These are phyloP conservation scores for Achaetomium macrosporum DNA, from an alignment of 2,329 filamentous ascomycete genomes.

Conservation along the genomic window DNA sequence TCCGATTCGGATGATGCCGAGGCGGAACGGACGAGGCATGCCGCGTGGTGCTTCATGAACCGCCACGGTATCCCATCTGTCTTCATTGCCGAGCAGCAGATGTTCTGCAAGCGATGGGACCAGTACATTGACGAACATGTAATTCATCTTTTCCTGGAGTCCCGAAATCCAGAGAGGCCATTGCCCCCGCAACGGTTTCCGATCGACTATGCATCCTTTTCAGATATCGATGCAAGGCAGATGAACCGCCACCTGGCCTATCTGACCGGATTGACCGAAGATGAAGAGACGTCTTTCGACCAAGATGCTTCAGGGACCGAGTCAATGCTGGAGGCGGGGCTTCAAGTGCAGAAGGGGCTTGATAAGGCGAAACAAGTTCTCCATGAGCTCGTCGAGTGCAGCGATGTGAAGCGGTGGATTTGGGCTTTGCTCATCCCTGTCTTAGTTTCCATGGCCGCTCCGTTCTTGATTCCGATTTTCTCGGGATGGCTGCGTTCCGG, in stretches of 20 bases:
- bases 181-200: conserved; percentile 38
- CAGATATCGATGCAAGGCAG: conserved; percentile 46
- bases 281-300: conserved; percentile 9
- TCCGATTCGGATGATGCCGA: conserved; percentile 38
- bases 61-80: conserved; percentile 43
- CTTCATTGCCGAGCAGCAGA: conserved; percentile 41
- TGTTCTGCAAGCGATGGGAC: conserved; percentile 33
- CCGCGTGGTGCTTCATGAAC: conserved; percentile 42
- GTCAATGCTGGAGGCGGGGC: not conserved
- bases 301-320: not conserved
- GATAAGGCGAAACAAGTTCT: not conserved
- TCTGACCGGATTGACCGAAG: conserved; percentile 36
- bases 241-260: conserved; percentile 50
- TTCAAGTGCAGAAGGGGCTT: not conserved
- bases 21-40: conserved; percentile 34
- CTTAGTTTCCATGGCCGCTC: conserved; percentile 8
- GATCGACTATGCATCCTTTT: conserved; percentile 44
- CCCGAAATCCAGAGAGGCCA: conserved; percentile 32
- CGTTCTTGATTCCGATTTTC: conserved; percentile 9
- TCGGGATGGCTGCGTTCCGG: not conserved
- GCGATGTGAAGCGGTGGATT: conserved; percentile 8
- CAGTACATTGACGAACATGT: conserved; percentile 37
- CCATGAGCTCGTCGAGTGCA: not conserved
- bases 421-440: conserved; percentile 11
- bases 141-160: conserved; percentile 44